Conservation (phyloP, 2,329 filamentous ascomycete genomes). For the Colletotrichum sp. region DNA sequence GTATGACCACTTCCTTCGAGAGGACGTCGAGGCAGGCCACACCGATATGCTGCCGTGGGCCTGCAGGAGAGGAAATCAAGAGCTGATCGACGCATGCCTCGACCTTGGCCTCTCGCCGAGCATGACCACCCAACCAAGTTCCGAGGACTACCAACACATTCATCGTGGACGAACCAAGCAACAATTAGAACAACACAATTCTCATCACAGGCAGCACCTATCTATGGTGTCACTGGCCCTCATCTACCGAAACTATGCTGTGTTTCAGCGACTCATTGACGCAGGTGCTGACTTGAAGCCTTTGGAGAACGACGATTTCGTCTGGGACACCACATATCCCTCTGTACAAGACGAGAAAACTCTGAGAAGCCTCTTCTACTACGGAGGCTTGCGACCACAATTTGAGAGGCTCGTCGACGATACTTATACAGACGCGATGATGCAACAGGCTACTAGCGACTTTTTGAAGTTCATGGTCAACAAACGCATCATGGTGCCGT, state of each 20-base stretch:
- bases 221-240: background rate
- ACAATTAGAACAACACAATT: fast-evolving
- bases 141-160: background rate
- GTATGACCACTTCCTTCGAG: background rate
- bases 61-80: background rate
- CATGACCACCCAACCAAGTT: background rate
- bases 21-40: background rate
- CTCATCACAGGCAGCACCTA: background rate
- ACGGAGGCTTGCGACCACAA: background rate
- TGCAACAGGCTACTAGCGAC: background rate
- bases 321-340: fast-evolving
- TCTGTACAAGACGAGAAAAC: fast-evolving
- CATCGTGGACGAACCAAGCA: fast-evolving
- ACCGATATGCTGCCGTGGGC: background rate
- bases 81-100: background rate
- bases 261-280: background rate
- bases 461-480: fast-evolving
- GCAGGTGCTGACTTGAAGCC: background rate
- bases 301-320: background rate
- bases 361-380: background rate
- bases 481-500: background rate
- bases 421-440: fast-evolving
- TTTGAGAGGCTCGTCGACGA: background rate
- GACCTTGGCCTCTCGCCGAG: background rate
- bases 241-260: background rate